A percentile compares a stretch with the other conserved stretches of the same genome.
These are phyloP conservation scores for Amanita pseudoporphyria DNA, from an alignment of 768 basidiomycete genomes.

Conservation along the genomic window DNA sequence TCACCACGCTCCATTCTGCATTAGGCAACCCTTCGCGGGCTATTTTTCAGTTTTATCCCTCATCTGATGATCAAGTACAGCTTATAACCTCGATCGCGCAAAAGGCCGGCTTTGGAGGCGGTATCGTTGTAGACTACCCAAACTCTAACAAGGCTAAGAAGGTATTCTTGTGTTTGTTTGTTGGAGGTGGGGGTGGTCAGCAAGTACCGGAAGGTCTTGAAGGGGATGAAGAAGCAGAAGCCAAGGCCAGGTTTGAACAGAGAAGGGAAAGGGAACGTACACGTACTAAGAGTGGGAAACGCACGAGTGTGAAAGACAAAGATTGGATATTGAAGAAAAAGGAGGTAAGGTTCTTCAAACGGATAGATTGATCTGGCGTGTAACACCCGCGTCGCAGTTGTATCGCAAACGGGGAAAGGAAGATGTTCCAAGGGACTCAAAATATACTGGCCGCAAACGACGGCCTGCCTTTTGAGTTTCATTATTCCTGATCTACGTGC, in stretches of 20 bases:
- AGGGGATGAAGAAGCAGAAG: slow-evolving; percentile 50
- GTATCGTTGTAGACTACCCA: slow-evolving; percentile 93
- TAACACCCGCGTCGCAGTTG: slow-evolving; percentile 32
- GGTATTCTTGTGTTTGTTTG: slow-evolving; percentile 88
- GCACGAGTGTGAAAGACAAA: slow-evolving; percentile 62
- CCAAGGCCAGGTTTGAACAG: slow-evolving; percentile 63
- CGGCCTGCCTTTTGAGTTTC: slow-evolving; percentile 59
- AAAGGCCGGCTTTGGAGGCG: slow-evolving; percentile 93
- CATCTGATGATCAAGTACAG: slow-evolving; percentile 94
- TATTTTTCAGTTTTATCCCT: slow-evolving; percentile 91
- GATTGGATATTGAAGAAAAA: slow-evolving; percentile 98
- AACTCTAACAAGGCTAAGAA: slow-evolving; percentile 95
- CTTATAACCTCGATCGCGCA: slow-evolving; percentile 90
- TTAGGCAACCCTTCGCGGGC: slow-evolving; percentile 81
- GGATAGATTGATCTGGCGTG: not conserved
- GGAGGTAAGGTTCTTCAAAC: slow-evolving; percentile 46
- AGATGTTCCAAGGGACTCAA: slow-evolving; percentile 75
- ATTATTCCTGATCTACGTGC: slow-evolving; percentile 12
- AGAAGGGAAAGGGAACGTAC: slow-evolving; percentile 59
- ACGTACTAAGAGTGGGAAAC: slow-evolving; percentile 53
- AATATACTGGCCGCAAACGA: slow-evolving; percentile 89
- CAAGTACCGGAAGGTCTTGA: slow-evolving; percentile 73
- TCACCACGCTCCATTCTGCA: slow-evolving; percentile 84
- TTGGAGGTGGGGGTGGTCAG: slow-evolving; percentile 62
- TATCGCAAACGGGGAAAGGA: slow-evolving; percentile 83